Percentiles rank a stretch among this genome's conserved stretches.
phyloP scores from a whole-genome alignment of 2,329 filamentous ascomycete genomes.

The Capronia epimyces region DNA sequence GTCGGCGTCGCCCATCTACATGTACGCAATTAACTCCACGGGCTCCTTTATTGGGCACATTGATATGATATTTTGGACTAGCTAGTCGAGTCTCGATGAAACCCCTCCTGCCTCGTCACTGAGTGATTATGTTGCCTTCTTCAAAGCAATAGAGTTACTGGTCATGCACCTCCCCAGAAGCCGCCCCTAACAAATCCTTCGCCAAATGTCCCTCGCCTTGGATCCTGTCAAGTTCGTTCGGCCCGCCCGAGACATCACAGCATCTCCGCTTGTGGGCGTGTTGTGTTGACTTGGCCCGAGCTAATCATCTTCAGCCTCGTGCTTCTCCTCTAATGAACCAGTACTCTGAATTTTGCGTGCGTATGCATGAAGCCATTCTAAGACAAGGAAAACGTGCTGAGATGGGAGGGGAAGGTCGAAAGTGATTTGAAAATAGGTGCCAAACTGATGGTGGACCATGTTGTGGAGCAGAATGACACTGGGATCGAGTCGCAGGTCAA shows the following conservation, averaged over 20 bases:
- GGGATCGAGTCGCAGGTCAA: slow-evolving; percentile 2
- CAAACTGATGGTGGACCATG: slow-evolving; percentile 10
- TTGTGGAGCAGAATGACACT: slow-evolving; percentile 10
- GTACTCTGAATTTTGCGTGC: slow-evolving; percentile 16
- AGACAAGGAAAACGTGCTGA: slow-evolving; percentile 27
- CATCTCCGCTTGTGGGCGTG: slow-evolving; percentile 1
- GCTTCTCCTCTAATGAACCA: slow-evolving; percentile 14
- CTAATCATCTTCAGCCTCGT: slow-evolving; percentile 8
- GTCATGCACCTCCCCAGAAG: slow-evolving; percentile 26
- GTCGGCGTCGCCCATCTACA: too few relatives aligned
- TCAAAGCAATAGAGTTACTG: slow-evolving; percentile 23
- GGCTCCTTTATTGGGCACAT: slow-evolving; percentile 21
- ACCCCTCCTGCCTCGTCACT: slow-evolving; percentile 9
- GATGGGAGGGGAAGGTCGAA: slow-evolving; percentile 16
- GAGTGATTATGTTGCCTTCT: slow-evolving; percentile 22
- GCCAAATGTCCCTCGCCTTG: slow-evolving; percentile 12
- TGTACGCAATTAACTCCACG: background rate
- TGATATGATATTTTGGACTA: slow-evolving; percentile 22
- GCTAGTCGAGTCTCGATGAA: slow-evolving; percentile 12
- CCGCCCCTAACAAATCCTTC: slow-evolving; percentile 29
- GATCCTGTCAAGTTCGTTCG: background rate
- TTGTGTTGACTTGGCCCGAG: slow-evolving; percentile 2
- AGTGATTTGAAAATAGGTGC: slow-evolving; percentile 13
- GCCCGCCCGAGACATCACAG: slow-evolving; percentile 5
- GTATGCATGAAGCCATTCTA: slow-evolving; percentile 15